These are phyloP conservation scores for Maudiozyma barnettii DNA, from an alignment of 805 yeast species.

Conservation along the genomic window DNA sequence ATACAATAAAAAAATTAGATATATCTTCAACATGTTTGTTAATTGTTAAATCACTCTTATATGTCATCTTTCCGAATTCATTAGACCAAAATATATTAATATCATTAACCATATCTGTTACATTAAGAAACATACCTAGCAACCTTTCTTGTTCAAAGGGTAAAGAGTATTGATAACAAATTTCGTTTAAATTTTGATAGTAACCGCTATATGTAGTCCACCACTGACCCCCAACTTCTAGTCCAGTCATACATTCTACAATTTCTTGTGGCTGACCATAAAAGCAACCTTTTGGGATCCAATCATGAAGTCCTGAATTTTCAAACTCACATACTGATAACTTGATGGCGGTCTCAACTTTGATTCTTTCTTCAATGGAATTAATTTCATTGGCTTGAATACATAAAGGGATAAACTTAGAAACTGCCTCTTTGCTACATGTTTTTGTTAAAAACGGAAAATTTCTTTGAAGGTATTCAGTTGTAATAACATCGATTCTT, in stretches of 20 bases:
- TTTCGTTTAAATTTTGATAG: slow-evolving; percentile 41
- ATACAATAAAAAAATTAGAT: background rate
- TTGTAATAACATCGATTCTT: background rate
- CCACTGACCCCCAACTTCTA: slow-evolving; percentile 45
- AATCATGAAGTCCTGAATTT: slow-evolving; percentile 31
- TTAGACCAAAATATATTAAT: slow-evolving; percentile 10
- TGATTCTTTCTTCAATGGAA: slow-evolving; percentile 25
- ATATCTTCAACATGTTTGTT: background rate
- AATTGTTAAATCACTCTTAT: slow-evolving; percentile 1
- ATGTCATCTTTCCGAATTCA: slow-evolving; percentile 6
- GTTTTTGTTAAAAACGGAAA: slow-evolving; percentile 19
- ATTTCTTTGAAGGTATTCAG: background rate
- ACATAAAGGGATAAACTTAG: slow-evolving; percentile 35
- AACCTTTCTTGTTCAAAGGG: slow-evolving; percentile 47
- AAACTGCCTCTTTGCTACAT: slow-evolving; percentile 36
- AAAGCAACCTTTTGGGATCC: slow-evolving; percentile 6
- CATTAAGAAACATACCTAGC: slow-evolving; percentile 36
- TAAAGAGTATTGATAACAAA: slow-evolving; percentile 44
- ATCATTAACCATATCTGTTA: slow-evolving; percentile 31
- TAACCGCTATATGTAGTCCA: slow-evolving; percentile 71
- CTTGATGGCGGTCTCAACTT: slow-evolving; percentile 36
- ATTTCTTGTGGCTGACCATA: slow-evolving; percentile 2
- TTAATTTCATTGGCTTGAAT: slow-evolving; percentile 31
- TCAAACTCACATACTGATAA: slow-evolving; percentile 49
- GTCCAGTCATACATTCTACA: slow-evolving; percentile 32